Evolutionary conservation across 306 rosid genomes (phyloP).

Genomic region (Cajanus cajan): DNA sequence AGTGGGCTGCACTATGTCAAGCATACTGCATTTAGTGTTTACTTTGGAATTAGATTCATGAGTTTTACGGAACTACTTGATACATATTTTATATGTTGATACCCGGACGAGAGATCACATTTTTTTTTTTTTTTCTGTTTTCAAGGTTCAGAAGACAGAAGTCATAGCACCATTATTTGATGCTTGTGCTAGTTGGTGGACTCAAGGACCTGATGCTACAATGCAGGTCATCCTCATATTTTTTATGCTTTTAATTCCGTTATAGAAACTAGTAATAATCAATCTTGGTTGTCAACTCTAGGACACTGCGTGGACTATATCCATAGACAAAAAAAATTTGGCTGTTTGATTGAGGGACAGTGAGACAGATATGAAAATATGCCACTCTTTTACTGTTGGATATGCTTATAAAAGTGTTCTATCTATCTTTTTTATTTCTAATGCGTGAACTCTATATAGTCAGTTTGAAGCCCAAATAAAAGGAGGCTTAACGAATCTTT

Average conservation of each 20-base stretch:
- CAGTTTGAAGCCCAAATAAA: not conserved
- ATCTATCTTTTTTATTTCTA: not conserved
- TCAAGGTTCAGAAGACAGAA: conserved; percentile 45
- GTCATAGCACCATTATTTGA: conserved; percentile 80
- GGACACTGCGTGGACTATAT: too few species aligned
- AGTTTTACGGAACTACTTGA: conserved; percentile 8
- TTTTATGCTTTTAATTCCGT: conserved; percentile 19
- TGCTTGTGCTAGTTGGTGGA: conserved; percentile 99
- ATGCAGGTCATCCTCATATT: conserved; percentile 69
- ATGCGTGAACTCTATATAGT: not conserved
- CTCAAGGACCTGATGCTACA: conserved; percentile 91
- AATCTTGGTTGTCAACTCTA: too few species aligned
- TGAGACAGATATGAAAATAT: conserved; percentile 6
- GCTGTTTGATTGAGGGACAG: conserved; percentile 2
- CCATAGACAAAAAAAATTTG: too few species aligned
- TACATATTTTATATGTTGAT: conserved; percentile 17
- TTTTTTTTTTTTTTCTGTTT: not conserved
- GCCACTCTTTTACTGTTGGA: conserved; percentile 16
- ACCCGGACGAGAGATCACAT: not conserved
- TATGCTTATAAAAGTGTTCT: conserved; percentile 14
- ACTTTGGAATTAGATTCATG: conserved; percentile 16
- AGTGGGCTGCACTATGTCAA: conserved; percentile 11
- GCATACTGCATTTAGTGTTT: conserved; percentile 9
- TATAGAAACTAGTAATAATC: conserved; percentile 13
- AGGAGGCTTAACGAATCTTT: not conserved